Evolutionary conservation across 2,329 filamentous ascomycete species (phyloP).

Genomic region (Helicocarpus griseus): DNA sequence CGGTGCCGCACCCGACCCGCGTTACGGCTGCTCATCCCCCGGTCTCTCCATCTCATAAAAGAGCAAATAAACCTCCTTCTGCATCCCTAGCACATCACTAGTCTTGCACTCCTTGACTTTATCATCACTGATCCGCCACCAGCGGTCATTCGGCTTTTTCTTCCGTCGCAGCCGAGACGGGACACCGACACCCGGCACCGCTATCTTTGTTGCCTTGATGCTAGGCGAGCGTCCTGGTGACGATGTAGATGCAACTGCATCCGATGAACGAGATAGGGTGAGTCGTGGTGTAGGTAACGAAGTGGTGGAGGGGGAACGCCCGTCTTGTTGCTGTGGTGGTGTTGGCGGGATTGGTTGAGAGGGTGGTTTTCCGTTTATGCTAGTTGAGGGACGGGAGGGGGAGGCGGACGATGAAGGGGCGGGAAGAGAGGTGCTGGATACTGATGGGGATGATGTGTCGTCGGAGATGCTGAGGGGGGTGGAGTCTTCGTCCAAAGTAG

Average conservation of each 20-base stretch:
- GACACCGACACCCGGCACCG: slow-evolving; percentile 1
- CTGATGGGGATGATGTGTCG: slow-evolving; percentile 24
- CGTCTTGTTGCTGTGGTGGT: slow-evolving; percentile 8
- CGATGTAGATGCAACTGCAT: background rate
- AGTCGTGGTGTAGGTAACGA: background rate
- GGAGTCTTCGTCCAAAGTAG: slow-evolving; percentile 17
- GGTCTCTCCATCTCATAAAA: slow-evolving; percentile 80
- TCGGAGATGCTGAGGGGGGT: slow-evolving; percentile 22
- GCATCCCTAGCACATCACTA: slow-evolving; percentile 81
- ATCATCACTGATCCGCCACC: slow-evolving; percentile 98
- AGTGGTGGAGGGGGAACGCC: background rate
- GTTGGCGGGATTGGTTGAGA: background rate
- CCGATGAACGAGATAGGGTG: background rate
- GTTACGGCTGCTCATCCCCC: slow-evolving; percentile 13
- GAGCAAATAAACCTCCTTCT: slow-evolving; percentile 87
- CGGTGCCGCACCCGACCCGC: background rate
- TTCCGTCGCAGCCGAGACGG: slow-evolving; percentile 32
- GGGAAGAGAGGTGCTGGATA: slow-evolving; percentile 21
- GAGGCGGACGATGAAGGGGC: slow-evolving; percentile 8
- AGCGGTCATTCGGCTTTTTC: slow-evolving; percentile 59
- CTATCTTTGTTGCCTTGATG: slow-evolving; percentile 16
- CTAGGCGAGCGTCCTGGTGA: slow-evolving; percentile 14
- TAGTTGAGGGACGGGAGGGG: slow-evolving; percentile 12
- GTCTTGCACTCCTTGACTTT: slow-evolving; percentile 94
- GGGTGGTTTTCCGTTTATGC: background rate